phyloP scores from a whole-genome alignment of 345 rosid species.

The Linum usitatissimum region DNA sequence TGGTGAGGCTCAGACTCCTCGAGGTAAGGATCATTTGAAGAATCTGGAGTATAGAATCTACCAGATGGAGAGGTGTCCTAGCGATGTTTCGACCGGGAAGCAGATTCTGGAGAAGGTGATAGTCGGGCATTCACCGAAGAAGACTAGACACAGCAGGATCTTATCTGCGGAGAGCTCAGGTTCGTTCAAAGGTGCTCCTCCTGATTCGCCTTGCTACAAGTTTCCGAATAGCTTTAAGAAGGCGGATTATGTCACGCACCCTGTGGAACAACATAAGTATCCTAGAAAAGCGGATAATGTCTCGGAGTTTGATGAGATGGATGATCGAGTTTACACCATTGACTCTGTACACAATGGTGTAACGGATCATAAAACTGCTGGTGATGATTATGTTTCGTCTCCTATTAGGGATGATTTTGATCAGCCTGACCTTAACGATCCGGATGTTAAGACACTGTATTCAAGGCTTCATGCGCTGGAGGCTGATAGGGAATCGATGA shows the following conservation, averaged over 20 bases:
- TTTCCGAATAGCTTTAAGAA: conserved; percentile 35
- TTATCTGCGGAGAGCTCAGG: conserved; percentile 48
- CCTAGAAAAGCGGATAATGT: conserved; percentile 34
- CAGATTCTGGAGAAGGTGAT: conserved; percentile 54
- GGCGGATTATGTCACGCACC: conserved; percentile 29
- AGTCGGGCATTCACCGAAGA: conserved; percentile 66
- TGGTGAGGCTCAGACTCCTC: conserved; percentile 20
- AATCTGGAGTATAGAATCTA: conserved; percentile 57
- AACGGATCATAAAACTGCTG: conserved; percentile 36
- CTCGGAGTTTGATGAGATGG: conserved; percentile 53
- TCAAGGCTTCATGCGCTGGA: conserved; percentile 89
- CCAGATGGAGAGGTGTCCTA: conserved; percentile 68
- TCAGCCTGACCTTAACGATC: conserved; percentile 50
- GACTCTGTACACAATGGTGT: conserved; percentile 57
- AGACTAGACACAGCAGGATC: conserved; percentile 40
- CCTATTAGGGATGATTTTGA: conserved; percentile 28
- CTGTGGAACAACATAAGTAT: conserved; percentile 28
- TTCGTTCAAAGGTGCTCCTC: conserved; percentile 32
- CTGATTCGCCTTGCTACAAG: conserved; percentile 43
- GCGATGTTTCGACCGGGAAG: conserved; percentile 31
- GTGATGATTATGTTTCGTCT: conserved; percentile 38
- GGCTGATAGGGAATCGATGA: conserved; percentile 97
- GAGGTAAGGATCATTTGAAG: conserved; percentile 37
- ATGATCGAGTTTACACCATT: conserved; percentile 82
- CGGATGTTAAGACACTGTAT: conserved; percentile 71